Conservation (phyloP, 2,329 filamentous ascomycete species). For the Cercospora sp. region DNA sequence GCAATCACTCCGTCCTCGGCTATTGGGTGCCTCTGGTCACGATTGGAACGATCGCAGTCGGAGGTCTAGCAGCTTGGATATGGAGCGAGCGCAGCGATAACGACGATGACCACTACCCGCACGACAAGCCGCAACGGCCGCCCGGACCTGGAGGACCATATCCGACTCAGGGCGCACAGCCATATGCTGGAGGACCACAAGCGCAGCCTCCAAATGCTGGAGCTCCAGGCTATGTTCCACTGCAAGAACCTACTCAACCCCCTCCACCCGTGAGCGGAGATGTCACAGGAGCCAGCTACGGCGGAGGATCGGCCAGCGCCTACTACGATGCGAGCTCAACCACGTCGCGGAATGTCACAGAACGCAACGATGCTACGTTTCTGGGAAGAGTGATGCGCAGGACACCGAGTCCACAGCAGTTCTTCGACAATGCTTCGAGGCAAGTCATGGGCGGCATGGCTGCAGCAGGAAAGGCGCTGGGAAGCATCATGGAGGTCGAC, state of each 20-base stretch:
- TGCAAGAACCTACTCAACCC: constrained; percentile 31
- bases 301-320: constrained; percentile 34
- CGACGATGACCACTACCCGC: constrained; percentile 64
- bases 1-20: constrained; percentile 60
- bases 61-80: constrained; percentile 84
- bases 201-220: constrained; percentile 8
- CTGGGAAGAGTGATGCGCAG: constrained; percentile 69
- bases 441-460: constrained; percentile 78
- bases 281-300: constrained; percentile 17
- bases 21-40: constrained; percentile 89
- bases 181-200: constrained; percentile 28
- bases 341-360: constrained; percentile 17
- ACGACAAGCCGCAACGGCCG: constrained; percentile 37
- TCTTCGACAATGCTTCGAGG: constrained; percentile 80
- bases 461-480: constrained; percentile 78
- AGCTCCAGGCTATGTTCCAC: constrained; percentile 21
- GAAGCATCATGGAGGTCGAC: constrained; percentile 82
- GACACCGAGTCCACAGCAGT: constrained; percentile 83
- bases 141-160: constrained; percentile 27
- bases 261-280: constrained; percentile 29
- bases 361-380: constrained; percentile 30
- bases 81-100: constrained; percentile 84
- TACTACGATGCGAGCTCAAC: constrained; percentile 28
- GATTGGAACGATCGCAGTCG: constrained; percentile 83
- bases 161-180: constrained; percentile 30